Evolutionary conservation across 1,284 basidiomycete species (phyloP).

Genomic region (Sphagnurus paluster): DNA sequence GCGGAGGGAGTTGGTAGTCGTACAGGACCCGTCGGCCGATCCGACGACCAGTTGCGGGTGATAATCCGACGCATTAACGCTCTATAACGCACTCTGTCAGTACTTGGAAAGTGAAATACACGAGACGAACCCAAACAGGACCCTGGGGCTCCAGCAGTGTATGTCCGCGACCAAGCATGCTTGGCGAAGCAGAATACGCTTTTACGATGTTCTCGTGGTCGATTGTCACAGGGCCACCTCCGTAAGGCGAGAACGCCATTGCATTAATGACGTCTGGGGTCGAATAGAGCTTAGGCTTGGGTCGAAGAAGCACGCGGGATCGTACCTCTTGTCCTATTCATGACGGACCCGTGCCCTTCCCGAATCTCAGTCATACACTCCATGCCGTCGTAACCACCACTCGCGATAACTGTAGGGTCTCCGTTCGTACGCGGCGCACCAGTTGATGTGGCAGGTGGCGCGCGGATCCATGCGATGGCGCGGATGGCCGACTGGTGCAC

Average conservation of each 20-base stretch:
- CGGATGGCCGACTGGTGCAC: slow-evolving; percentile 81
- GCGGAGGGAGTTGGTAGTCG: slow-evolving; percentile 70
- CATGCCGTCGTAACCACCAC: slow-evolving; percentile 78
- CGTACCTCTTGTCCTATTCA: slow-evolving; percentile 76
- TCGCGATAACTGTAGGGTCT: slow-evolving; percentile 72
- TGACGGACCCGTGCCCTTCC: slow-evolving; percentile 58
- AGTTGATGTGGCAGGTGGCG: slow-evolving; percentile 53
- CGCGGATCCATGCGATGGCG: slow-evolving; percentile 68
- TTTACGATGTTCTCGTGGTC: slow-evolving; percentile 81
- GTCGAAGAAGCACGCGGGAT: background rate
- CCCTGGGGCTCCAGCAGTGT: slow-evolving; percentile 71
- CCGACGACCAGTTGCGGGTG: slow-evolving; percentile 84
- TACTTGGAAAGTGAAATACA: background rate
- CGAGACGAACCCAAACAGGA: slow-evolving; percentile 70
- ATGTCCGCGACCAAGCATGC: slow-evolving; percentile 75
- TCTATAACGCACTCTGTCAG: slow-evolving; percentile 47
- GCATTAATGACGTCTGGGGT: slow-evolving; percentile 74
- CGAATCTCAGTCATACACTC: slow-evolving; percentile 74
- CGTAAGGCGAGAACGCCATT: slow-evolving; percentile 63
- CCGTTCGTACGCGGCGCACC: slow-evolving; percentile 46
- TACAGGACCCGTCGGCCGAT: slow-evolving; percentile 78
- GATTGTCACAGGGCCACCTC: slow-evolving; percentile 67
- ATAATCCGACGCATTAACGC: slow-evolving; percentile 74
- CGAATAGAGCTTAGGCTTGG: too few relatives aligned
- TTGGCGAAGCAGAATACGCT: slow-evolving; percentile 66